Evolutionary conservation across 2,329 filamentous ascomycete species (phyloP).

Genomic region (Calonectria fujianensis): DNA sequence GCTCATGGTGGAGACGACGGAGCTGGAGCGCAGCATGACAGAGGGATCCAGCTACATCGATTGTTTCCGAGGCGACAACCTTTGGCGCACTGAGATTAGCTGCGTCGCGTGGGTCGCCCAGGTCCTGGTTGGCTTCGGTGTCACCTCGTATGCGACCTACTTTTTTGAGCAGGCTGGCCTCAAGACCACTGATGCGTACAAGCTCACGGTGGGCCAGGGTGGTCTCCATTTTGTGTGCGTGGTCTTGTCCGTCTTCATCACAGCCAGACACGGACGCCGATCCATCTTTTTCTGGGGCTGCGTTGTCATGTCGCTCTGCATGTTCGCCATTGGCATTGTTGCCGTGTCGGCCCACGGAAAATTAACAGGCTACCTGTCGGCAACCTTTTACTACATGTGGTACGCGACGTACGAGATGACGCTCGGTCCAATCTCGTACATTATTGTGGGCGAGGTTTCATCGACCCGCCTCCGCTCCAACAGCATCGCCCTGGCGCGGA

Average conservation of each 20-base stretch:
- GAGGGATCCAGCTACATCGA: conserved; percentile 57
- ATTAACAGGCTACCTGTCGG: conserved; percentile 51
- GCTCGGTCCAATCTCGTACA: conserved; percentile 64
- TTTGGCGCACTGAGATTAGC: conserved; percentile 55
- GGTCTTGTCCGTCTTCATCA: conserved; percentile 62
- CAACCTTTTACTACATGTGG: not conserved
- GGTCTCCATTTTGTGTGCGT: conserved; percentile 64
- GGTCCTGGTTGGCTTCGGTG: conserved; percentile 51
- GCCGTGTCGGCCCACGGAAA: conserved; percentile 63
- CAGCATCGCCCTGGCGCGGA: conserved; percentile 62
- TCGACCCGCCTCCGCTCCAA: conserved; percentile 63
- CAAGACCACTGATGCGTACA: conserved; percentile 59
- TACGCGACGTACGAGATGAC: conserved; percentile 62
- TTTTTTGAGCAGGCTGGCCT: conserved; percentile 67
- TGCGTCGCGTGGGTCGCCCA: conserved; percentile 55
- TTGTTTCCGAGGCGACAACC: conserved; percentile 51
- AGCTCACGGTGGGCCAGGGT: conserved; percentile 62
- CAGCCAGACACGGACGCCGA: conserved; percentile 63
- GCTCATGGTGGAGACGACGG: conserved; percentile 61
- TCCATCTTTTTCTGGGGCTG: conserved; percentile 62
- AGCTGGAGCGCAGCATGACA: conserved; percentile 56
- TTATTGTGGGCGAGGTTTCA: conserved; percentile 62
- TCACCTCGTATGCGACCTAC: conserved; percentile 57
- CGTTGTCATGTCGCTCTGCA: conserved; percentile 46
- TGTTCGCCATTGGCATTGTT: conserved; percentile 56